A percentile compares a stretch with the other conserved stretches of the same genome.
Conservation (phyloP, 352 stramenopile species). For the Globisporangium nagaii region DNA sequence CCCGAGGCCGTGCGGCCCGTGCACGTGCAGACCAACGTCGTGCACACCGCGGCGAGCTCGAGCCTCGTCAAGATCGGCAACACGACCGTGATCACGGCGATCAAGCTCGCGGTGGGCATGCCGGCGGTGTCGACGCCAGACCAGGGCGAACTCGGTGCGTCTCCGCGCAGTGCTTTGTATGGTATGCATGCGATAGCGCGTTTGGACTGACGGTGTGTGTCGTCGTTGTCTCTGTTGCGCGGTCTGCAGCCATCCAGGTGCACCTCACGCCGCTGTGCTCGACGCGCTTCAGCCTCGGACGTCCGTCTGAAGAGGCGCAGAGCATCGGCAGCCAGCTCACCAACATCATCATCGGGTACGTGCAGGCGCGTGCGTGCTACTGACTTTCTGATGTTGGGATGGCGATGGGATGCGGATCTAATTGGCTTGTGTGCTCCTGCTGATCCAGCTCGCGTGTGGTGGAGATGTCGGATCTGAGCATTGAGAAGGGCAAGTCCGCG, state of each 20-base stretch:
- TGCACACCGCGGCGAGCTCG: constrained; percentile 60
- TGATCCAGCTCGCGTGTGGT: constrained; percentile 56
- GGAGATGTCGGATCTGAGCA: constrained; percentile 71
- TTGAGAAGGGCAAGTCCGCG: constrained; percentile 66
- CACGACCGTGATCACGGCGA: constrained; percentile 62
- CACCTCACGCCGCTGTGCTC: constrained; percentile 76
- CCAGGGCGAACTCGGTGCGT: constrained; percentile 66
- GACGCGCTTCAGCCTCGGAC: constrained; percentile 60
- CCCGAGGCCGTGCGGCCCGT: constrained; percentile 40
- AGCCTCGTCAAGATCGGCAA: constrained; percentile 72
- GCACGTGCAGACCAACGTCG: constrained; percentile 58
- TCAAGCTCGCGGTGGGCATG: constrained; percentile 73
- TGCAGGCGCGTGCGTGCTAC: not conserved
- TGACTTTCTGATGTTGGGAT: not conserved
- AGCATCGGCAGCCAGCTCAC: constrained; percentile 77
- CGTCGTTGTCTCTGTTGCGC: not conserved
- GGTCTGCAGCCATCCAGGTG: constrained; percentile 55
- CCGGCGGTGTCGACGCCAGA: constrained; percentile 62
- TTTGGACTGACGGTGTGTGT: not conserved
- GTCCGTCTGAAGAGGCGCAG: constrained; percentile 69
- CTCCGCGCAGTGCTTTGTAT: no score
- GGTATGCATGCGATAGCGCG: not conserved
- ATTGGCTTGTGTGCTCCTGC: not conserved
- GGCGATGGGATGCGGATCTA: not conserved
- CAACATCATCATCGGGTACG: constrained; percentile 62